Evolutionary conservation across 345 rosid genomes (phyloP), one percentile per base, ranked within the genome.

Genomic region (Hirschfeldia incana): DNA sequence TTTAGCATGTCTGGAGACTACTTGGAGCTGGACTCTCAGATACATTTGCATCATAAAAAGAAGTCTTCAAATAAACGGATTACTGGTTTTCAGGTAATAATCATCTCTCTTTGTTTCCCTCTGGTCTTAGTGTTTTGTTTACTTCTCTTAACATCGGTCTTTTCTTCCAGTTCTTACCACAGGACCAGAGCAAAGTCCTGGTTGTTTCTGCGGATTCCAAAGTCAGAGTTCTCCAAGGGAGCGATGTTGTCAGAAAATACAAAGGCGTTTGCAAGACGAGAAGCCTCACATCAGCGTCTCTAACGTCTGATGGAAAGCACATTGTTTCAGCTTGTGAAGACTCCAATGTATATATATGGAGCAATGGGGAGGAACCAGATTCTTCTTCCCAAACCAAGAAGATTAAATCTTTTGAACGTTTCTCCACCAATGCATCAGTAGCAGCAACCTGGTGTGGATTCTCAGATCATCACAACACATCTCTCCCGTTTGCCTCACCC

Each of bases 141-240:
- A 46, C 13, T n/a, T 70, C 39, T 74, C 17, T 72, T 76, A 17
- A 72, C 66, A 67, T 36, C 29, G 28, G 11, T 64, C 6, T 55
- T 5, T 67, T 66, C 42, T 29, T 26, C 53, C 90, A 94, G 98
- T 92, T 86, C 51, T 89, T 81, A 75, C 97, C 93, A 0, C 85
- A 86, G 69, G 97, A 94, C 64, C 83, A 86, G 8, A 86, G 87
- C 84, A 94, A 85, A 85, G 85, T 94, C 67, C 81, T 94, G 84
- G 94, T 94, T 73, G 89, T 92, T 63, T 94, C 87, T 29, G 91
- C 96, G 7, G 98, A 90, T 87, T 88, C 94, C 2, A 93, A 87
- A 87, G 89, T 92, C 74, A 88, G 91, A 86, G 83, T 94, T 77
- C 89, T 92, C 51, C 88, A 90, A 49, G 97, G 94, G n/a, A 81